Conservation (phyloP, 805 yeast genomes). For the Cyberlindnera euphorbiae region DNA sequence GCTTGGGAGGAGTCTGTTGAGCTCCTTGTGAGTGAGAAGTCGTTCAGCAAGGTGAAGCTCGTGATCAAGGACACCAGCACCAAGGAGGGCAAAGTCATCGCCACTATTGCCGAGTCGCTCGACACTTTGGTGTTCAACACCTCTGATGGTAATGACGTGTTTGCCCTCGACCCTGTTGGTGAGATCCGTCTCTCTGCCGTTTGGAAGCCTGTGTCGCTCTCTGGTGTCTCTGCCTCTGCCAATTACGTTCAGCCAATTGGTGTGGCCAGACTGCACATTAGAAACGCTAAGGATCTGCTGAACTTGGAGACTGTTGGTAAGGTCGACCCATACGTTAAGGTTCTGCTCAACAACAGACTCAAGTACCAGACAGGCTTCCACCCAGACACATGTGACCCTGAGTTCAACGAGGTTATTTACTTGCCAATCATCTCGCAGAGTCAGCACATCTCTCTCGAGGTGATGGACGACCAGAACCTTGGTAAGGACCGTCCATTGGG, state of each 20-base stretch:
- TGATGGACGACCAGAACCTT: conserved; percentile 62
- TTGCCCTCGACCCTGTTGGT: conserved; percentile 50
- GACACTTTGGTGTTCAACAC: conserved; percentile 39
- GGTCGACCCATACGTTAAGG: conserved; percentile 69
- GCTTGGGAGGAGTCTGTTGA: conserved; percentile 64
- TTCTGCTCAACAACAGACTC: conserved; percentile 52
- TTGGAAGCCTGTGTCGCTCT: conserved; percentile 69
- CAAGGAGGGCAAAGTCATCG: conserved; percentile 43
- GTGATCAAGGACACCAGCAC: conserved; percentile 55
- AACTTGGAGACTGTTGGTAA: conserved; percentile 63
- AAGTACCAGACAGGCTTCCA: conserved; percentile 51
- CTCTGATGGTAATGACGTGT: conserved; percentile 42
- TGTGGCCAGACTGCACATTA: conserved; percentile 54
- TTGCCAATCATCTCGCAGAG: conserved; percentile 57
- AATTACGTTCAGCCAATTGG: conserved; percentile 63
- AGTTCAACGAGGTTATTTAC: conserved; percentile 54
- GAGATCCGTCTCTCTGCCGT: conserved; percentile 47
- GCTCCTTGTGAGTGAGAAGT: conserved; percentile 55
- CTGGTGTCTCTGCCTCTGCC: conserved; percentile 42
- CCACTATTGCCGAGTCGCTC: conserved; percentile 46
- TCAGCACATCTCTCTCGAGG: conserved; percentile 53
- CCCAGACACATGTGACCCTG: conserved; percentile 50
- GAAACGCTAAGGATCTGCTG: conserved; percentile 47
- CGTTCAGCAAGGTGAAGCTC: conserved; percentile 49
- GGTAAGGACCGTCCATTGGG: conserved; percentile 66